These are phyloP conservation scores for Pisolithus orientalis DNA, from an alignment of 768 basidiomycete genomes.

Conservation along the genomic window DNA sequence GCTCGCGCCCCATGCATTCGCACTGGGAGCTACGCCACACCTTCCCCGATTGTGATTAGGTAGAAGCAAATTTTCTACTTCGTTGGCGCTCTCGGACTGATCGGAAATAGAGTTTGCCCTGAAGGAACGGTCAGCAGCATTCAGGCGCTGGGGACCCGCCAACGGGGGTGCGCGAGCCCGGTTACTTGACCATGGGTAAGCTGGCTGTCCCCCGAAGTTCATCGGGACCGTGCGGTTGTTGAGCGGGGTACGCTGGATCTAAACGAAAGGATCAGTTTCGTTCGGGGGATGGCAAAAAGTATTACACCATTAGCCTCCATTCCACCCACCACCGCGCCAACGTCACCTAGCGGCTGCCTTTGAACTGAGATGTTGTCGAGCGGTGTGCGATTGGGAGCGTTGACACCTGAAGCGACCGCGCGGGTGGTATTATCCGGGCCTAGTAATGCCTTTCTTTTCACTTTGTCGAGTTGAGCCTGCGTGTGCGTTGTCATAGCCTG, in stretches of 20 bases:
- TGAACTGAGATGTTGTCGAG: constrained; percentile 9
- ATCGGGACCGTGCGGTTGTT: constrained; percentile 39
- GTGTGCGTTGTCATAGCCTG: neutral
- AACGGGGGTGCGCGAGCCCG: constrained; percentile 20
- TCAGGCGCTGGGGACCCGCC: constrained; percentile 29
- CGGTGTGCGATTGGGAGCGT: constrained; percentile 9
- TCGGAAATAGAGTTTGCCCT: constrained; percentile 45
- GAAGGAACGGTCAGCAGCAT: constrained; percentile 35
- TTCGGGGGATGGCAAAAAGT: neutral
- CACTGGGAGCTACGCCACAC: constrained; percentile 13
- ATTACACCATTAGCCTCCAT: constrained; percentile 62
- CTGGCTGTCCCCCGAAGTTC: constrained; percentile 27
- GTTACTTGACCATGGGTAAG: constrained; percentile 26
- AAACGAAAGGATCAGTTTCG: constrained; percentile 1
- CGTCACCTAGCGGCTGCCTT: constrained; percentile 26
- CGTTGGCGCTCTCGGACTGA: constrained; percentile 60
- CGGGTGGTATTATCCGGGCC: constrained; percentile 28
- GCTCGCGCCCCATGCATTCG: constrained; percentile 34
- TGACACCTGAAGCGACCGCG: constrained; percentile 10
- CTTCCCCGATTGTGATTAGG: constrained; percentile 17
- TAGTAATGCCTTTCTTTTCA: constrained; percentile 76
- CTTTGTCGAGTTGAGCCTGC: constrained; percentile 72
- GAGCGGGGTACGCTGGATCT: constrained; percentile 71
- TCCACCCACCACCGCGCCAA: constrained; percentile 53
- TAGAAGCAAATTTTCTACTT: constrained; percentile 63